Percentiles rank a stretch among this genome's conserved stretches.
Conservation (phyloP, 495 filamentous ascomycete species). For the Hypomontagnella monticulosa region DNA sequence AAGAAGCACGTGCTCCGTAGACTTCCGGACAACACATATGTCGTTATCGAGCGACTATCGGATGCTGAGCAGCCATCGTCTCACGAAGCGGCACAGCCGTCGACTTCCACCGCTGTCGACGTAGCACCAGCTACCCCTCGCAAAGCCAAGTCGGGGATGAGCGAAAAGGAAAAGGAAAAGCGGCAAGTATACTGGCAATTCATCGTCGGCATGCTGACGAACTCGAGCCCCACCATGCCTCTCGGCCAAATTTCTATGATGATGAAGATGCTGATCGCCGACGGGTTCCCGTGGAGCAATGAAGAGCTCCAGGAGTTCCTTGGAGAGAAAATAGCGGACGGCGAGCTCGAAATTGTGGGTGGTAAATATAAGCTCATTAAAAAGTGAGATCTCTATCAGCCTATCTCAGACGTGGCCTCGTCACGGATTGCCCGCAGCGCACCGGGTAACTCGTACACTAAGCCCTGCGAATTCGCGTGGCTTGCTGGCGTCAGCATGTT, state of each 20-base stretch:
- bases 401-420: slow-evolving; percentile 23
- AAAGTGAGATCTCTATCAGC: slow-evolving; percentile 47
- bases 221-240: slow-evolving; percentile 79
- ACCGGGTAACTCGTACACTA: slow-evolving; percentile 5
- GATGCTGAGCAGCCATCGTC: slow-evolving; percentile 46
- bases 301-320: slow-evolving; percentile 83
- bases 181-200: slow-evolving; percentile 88
- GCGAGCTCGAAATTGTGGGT: slow-evolving; percentile 75
- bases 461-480: neutral
- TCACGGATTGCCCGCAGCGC: neutral
- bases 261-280: slow-evolving; percentile 87
- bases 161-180: slow-evolving; percentile 72
- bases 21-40: slow-evolving; percentile 55
- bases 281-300: slow-evolving; percentile 81
- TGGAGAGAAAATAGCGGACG: slow-evolving; percentile 73
- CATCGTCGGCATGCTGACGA: slow-evolving; percentile 93
- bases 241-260: slow-evolving; percentile 87
- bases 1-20: slow-evolving; percentile 78
- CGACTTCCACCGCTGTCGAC: slow-evolving; percentile 57
- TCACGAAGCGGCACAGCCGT: slow-evolving; percentile 61
- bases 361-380: slow-evolving; percentile 74
- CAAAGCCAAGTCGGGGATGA: slow-evolving; percentile 43
- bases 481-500: slow-evolving; percentile 30
- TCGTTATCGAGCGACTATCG: slow-evolving; percentile 54
- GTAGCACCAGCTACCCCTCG: slow-evolving; percentile 41